Conservation (phyloP, 768 basidiomycete species). For the Guyanaporus albipodus region DNA sequence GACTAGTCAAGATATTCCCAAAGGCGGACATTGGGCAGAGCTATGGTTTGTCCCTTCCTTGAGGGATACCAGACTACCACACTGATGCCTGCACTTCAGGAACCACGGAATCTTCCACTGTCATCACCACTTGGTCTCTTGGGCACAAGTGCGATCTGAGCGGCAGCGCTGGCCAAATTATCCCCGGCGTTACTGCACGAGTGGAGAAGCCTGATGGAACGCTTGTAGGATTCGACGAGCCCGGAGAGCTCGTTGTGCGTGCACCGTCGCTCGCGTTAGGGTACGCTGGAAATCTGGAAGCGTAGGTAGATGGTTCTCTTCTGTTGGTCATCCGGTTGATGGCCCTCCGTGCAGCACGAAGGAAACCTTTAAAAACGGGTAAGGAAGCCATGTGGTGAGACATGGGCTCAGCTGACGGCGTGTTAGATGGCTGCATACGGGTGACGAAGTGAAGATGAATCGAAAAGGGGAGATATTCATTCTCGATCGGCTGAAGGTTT, state of each 20-base stretch:
- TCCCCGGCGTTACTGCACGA: slow-evolving; percentile 54
- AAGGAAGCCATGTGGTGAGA: background rate
- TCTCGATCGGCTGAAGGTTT: slow-evolving; percentile 72
- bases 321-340: slow-evolving; percentile 3
- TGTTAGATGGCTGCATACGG: slow-evolving; percentile 60
- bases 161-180: slow-evolving; percentile 54
- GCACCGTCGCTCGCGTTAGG: slow-evolving; percentile 58
- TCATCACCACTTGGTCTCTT: slow-evolving; percentile 45
- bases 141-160: slow-evolving; percentile 42
- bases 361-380: slow-evolving; percentile 57
- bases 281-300: slow-evolving; percentile 55
- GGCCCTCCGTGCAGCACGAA: slow-evolving; percentile 41
- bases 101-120: slow-evolving; percentile 60
- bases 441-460: slow-evolving; percentile 67
- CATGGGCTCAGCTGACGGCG: background rate
- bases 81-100: slow-evolving; percentile 33
- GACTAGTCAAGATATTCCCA: slow-evolving; percentile 45
- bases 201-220: slow-evolving; percentile 58
- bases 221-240: slow-evolving; percentile 52
- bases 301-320: slow-evolving; percentile 40
- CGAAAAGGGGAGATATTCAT: slow-evolving; percentile 60
- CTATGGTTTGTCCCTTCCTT: slow-evolving; percentile 41
- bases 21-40: slow-evolving; percentile 53
- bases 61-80: background rate
- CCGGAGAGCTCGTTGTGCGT: slow-evolving; percentile 57